Conservation (phyloP, 352 stramenopile genomes). For the Globisporangium spiculum region DNA sequence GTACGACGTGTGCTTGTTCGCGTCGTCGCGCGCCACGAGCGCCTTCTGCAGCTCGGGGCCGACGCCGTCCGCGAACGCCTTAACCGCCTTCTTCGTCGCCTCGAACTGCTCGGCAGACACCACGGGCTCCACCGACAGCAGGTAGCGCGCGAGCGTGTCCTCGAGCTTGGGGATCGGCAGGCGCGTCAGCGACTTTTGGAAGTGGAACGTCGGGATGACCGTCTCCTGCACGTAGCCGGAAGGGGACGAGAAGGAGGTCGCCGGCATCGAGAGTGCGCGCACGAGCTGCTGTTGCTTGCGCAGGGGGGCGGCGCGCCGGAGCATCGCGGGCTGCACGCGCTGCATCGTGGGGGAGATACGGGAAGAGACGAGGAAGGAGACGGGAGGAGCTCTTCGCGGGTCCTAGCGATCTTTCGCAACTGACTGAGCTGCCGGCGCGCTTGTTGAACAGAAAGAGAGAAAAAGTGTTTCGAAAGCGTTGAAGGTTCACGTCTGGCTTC, state of each 20-base stretch:
- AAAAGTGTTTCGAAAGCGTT: neutral
- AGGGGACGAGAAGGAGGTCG: neutral
- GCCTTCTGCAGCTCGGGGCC: conserved; percentile 70
- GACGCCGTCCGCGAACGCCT: conserved; percentile 51
- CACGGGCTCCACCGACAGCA: conserved; percentile 74
- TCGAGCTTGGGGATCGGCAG: conserved; percentile 88
- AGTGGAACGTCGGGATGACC: conserved; percentile 86
- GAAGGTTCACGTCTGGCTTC: too few species aligned
- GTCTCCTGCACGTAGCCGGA: conserved; percentile 81
- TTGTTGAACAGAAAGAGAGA: too few species aligned
- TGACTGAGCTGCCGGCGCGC: neutral
- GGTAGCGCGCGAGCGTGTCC: conserved; percentile 76
- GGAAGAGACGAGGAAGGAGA: neutral
- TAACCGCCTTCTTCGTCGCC: conserved; percentile 51
- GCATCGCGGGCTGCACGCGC: conserved; percentile 16
- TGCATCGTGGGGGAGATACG: conserved; percentile 19
- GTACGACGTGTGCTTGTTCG: conserved; percentile 87
- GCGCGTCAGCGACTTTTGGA: conserved; percentile 82
- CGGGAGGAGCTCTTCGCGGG: neutral
- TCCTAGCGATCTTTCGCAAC: conserved; percentile 13
- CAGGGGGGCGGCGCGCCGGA: neutral
- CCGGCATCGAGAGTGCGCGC: conserved; percentile 17
- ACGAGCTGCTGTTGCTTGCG: conserved; percentile 9
- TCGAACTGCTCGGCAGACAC: conserved; percentile 51
- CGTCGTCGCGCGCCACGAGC: conserved; percentile 72